A percentile compares a stretch with the other conserved stretches of the same genome.
Evolutionary conservation across 495 filamentous ascomycete genomes (phyloP).

Genomic region (Corynascus novoguineensis): DNA sequence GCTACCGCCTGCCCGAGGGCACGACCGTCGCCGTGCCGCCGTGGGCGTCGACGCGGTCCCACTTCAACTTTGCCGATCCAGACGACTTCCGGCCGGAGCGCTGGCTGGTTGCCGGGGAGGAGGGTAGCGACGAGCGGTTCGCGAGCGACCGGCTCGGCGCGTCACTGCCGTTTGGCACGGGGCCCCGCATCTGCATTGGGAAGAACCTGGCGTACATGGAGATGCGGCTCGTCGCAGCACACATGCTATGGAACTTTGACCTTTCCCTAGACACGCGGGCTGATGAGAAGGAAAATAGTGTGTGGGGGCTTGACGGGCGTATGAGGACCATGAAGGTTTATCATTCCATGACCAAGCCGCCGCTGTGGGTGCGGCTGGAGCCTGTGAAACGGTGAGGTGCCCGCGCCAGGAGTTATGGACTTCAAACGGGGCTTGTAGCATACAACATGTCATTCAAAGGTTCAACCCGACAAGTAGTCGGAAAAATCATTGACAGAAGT

Average conservation of each 20-base stretch:
- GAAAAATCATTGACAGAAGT: too few relatives aligned
- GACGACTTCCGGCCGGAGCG: conserved; percentile 39
- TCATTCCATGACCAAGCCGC: conserved; percentile 1
- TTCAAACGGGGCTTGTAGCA: too few relatives aligned
- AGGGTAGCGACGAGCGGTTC: conserved; percentile 22
- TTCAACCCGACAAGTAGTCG: too few relatives aligned
- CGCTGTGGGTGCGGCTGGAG: neutral
- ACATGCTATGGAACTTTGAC: conserved; percentile 49
- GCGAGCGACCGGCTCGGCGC: conserved; percentile 41
- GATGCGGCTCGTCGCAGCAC: conserved; percentile 46
- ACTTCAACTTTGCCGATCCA: conserved; percentile 21
- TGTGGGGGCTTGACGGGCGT: neutral
- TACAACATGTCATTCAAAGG: too few relatives aligned
- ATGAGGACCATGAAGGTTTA: neutral
- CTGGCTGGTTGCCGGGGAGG: conserved; percentile 44
- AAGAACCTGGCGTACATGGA: conserved; percentile 48
- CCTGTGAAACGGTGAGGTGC: neutral
- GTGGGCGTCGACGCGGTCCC: conserved; percentile 24
- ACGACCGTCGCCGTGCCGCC: conserved; percentile 32
- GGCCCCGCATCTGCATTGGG: conserved; percentile 52
- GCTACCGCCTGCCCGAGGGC: conserved; percentile 25
- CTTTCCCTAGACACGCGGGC: conserved; percentile 22
- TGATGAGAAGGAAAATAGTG: neutral
- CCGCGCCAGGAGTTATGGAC: too few relatives aligned
- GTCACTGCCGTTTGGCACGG: conserved; percentile 49